Evolutionary conservation across 495 filamentous ascomycete genomes (phyloP).

Genomic region (Penicillium coprophilum): DNA sequence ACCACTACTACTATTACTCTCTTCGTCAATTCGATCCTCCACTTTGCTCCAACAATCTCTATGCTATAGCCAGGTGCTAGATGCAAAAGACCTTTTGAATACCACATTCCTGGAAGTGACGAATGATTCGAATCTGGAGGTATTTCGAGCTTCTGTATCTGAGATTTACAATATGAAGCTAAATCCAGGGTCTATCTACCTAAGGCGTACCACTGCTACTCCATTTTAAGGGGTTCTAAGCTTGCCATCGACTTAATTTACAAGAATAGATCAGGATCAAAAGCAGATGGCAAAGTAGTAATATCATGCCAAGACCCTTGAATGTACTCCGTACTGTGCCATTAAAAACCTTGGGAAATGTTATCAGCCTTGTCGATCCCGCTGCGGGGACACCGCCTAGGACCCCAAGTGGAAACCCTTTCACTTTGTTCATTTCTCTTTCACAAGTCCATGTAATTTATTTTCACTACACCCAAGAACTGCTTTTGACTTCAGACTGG

Average conservation of each 20-base stretch:
- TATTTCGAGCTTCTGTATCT: neutral
- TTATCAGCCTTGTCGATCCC: conserved; percentile 23
- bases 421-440: neutral
- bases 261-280: neutral
- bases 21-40: conserved; percentile 15
- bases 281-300: neutral
- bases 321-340: neutral
- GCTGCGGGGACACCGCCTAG: conserved; percentile 29
- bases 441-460: too few relatives aligned
- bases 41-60: conserved; percentile 12
- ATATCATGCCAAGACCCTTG: conserved; percentile 4
- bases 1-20: conserved; percentile 13
- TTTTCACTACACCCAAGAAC: too few relatives aligned
- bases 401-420: conserved; percentile 2
- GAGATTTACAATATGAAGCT: neutral
- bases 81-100: neutral
- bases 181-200: conserved; percentile 1
- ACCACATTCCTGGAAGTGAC: neutral
- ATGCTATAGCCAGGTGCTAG: neutral
- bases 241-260: neutral
- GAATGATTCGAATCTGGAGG: neutral
- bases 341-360: neutral
- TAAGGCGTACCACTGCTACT: conserved; percentile 9
- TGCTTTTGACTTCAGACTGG: neutral
- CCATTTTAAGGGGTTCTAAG: conserved; percentile 15